These are phyloP conservation scores for Boletus vinaceobasis DNA, from an alignment of 768 basidiomycete species.

Conservation along the genomic window DNA sequence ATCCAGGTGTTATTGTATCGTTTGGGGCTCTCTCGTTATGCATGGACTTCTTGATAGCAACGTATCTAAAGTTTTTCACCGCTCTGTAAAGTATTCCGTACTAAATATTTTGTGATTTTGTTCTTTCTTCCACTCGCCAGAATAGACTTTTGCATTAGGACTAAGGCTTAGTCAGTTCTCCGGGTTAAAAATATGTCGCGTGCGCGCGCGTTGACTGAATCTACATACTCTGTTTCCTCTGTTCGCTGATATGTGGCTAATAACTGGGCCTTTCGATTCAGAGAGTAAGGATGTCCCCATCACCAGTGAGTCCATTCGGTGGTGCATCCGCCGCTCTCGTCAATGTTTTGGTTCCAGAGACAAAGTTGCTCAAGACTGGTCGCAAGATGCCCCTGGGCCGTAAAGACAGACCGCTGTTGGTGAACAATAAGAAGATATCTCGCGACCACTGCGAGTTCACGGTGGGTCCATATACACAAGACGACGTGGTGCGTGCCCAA, in stretches of 20 bases:
- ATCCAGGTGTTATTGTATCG: background rate
- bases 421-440: slow-evolving; percentile 66
- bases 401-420: slow-evolving; percentile 46
- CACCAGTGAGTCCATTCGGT: slow-evolving; percentile 36
- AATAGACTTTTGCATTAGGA: background rate
- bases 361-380: slow-evolving; percentile 62
- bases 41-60: slow-evolving; percentile 7
- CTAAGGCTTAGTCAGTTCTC: background rate
- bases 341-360: slow-evolving; percentile 29
- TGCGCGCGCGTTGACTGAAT: background rate
- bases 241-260: slow-evolving; percentile 44
- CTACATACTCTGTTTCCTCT: background rate
- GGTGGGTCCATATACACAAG: slow-evolving; percentile 48
- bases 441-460: slow-evolving; percentile 55
- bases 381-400: slow-evolving; percentile 55
- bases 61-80: slow-evolving; percentile 1
- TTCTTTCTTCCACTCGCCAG: background rate
- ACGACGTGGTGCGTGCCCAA: slow-evolving; percentile 51
- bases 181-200: slow-evolving; percentile 1
- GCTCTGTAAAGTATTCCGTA: slow-evolving; percentile 21
- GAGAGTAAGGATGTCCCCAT: slow-evolving; percentile 32
- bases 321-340: slow-evolving; percentile 22
- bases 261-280: slow-evolving; percentile 54
- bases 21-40: background rate
- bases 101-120: slow-evolving; percentile 8